Percentiles rank a stretch among this genome's conserved stretches.
phyloP scores from a whole-genome alignment of 306 rosid genomes.

The Canavalia gladiata region DNA sequence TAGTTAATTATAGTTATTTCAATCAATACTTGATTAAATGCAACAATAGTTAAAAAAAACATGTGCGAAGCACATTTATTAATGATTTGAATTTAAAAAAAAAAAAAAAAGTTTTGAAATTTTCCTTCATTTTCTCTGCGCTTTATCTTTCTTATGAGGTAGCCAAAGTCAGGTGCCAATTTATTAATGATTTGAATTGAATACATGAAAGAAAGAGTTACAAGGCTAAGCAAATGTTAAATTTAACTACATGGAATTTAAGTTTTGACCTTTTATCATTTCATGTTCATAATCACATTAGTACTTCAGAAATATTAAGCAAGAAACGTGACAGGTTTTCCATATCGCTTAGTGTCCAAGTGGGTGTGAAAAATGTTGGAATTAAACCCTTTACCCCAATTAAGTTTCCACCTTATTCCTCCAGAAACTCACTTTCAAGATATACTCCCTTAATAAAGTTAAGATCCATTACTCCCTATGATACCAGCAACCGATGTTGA shows the following conservation, averaged over 20 bases:
- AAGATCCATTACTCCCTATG: background rate
- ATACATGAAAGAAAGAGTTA: too few species aligned
- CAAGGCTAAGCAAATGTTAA: background rate
- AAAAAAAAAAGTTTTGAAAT: too few species aligned
- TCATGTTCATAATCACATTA: background rate
- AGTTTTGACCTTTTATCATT: background rate
- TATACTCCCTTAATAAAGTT: background rate
- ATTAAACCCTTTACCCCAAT: conserved; percentile 2
- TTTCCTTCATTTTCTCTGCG: too few species aligned
- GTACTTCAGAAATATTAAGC: background rate
- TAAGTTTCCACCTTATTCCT: background rate
- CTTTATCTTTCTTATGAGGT: too few species aligned
- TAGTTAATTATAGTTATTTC: too few species aligned
- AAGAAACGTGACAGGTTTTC: background rate
- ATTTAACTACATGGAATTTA: background rate
- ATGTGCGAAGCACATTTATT: too few species aligned
- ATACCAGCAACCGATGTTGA: background rate
- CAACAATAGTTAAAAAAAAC: too few species aligned
- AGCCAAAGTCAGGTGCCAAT: too few species aligned
- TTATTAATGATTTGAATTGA: too few species aligned
- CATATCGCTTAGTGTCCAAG: background rate
- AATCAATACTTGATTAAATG: too few species aligned
- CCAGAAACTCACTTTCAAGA: background rate
- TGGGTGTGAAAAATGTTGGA: conserved; percentile 5
- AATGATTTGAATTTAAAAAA: too few species aligned